A percentile compares a stretch with the other conserved stretches of the same genome.
Conservation (phyloP, 2,329 filamentous ascomycete species). For the Nigrospora osmanthi region DNA sequence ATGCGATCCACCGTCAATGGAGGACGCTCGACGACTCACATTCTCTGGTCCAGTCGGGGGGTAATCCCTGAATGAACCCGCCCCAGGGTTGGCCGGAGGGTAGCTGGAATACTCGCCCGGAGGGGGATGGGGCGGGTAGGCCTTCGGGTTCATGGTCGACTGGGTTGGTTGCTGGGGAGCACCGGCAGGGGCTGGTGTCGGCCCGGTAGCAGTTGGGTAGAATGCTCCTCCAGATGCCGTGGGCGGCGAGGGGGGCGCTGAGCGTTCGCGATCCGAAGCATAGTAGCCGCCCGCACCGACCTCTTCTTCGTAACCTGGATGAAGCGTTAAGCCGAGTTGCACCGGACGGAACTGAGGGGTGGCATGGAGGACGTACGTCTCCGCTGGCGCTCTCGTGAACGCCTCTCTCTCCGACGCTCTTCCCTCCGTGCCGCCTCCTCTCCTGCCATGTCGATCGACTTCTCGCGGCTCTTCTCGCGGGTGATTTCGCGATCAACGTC, state of each 20-base stretch:
- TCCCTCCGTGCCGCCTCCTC: conserved; percentile 12
- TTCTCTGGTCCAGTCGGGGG: conserved; percentile 20
- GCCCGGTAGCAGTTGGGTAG: conserved; percentile 13
- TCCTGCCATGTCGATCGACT: conserved; percentile 12
- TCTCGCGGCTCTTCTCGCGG: conserved; percentile 17
- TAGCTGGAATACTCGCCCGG: conserved; percentile 17
- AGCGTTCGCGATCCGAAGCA: conserved; percentile 11
- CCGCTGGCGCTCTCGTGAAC: conserved; percentile 27
- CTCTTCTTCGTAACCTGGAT: conserved; percentile 18
- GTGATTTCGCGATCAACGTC: conserved; percentile 18
- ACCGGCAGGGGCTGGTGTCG: conserved; percentile 8
- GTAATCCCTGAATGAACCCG: conserved; percentile 9
- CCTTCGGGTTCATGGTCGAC: conserved; percentile 18
- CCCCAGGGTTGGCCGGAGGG: conserved; percentile 17
- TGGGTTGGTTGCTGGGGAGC: conserved; percentile 20
- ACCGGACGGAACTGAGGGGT: neutral
- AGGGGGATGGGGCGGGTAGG: conserved; percentile 12
- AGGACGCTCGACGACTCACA: conserved; percentile 21
- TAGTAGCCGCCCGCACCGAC: conserved; percentile 13
- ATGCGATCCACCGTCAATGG: conserved; percentile 12
- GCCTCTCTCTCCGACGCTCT: conserved; percentile 18
- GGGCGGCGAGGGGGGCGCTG: conserved; percentile 17
- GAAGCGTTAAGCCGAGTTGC: neutral
- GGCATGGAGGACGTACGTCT: conserved; percentile 14
- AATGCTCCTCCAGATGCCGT: conserved; percentile 19